Percentiles rank a stretch among this genome's conserved stretches.
Evolutionary conservation across 2,329 filamentous ascomycete genomes (phyloP).

Genomic region (Scedosporium apiospermum): DNA sequence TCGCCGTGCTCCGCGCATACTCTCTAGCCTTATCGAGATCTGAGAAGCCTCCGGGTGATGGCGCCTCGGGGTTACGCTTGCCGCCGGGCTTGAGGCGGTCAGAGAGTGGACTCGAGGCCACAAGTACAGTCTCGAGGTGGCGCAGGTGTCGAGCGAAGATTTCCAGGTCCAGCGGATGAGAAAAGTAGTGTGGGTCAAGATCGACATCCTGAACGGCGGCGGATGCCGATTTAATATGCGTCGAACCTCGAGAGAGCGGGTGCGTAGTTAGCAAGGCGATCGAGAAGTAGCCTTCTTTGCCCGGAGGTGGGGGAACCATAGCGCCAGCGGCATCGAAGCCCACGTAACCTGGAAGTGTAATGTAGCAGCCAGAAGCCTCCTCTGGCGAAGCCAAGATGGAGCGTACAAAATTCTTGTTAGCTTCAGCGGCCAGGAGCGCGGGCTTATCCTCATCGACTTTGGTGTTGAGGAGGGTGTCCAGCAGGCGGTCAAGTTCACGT

Average conservation of each 20-base stretch:
- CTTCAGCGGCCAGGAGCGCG: too few species aligned
- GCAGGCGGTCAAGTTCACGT: too few species aligned
- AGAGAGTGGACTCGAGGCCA: conserved; percentile 28
- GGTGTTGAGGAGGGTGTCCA: too few species aligned
- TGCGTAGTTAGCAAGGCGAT: conserved; percentile 28
- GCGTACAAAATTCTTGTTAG: too few species aligned
- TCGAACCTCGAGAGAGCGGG: conserved; percentile 48
- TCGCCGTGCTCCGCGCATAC: neutral
- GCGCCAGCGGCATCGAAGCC: conserved; percentile 26
- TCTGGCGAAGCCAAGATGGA: too few species aligned
- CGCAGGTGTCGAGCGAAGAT: conserved; percentile 33
- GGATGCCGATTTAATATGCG: conserved; percentile 42
- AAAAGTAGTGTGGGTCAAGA: conserved; percentile 48
- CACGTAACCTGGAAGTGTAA: conserved; percentile 22
- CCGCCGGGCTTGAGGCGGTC: conserved; percentile 28
- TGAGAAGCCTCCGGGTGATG: neutral
- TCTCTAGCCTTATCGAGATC: neutral
- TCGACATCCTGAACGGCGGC: conserved; percentile 28
- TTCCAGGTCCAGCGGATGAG: conserved; percentile 46
- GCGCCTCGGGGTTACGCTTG: too few species aligned
- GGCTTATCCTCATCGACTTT: too few species aligned
- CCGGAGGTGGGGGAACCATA: conserved; percentile 26
- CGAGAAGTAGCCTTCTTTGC: too few species aligned
- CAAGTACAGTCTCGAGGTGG: conserved; percentile 25
- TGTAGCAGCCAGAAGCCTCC: conserved; percentile 21